Evolutionary conservation across 1,284 basidiomycete genomes (phyloP).

Genomic region (Trichosporon coremiiforme): DNA sequence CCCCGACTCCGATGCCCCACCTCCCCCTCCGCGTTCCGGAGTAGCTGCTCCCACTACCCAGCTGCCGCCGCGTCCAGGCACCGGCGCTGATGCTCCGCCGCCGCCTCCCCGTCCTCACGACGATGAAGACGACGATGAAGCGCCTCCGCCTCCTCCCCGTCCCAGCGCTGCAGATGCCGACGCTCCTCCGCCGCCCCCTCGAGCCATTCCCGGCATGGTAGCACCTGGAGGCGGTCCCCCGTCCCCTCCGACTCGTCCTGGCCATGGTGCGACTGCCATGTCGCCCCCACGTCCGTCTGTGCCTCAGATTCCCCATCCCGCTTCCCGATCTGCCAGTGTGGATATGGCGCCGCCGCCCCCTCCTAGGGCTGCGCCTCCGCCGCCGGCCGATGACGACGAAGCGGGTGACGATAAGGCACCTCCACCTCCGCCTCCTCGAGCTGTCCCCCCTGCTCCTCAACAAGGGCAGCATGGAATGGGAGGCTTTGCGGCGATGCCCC

Average conservation of each 20-base stretch:
- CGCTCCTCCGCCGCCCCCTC: slow-evolving; percentile 11
- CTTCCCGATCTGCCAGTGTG: background rate
- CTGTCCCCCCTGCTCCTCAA: slow-evolving; percentile 27
- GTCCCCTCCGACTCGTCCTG: background rate
- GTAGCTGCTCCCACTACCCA: slow-evolving; percentile 6
- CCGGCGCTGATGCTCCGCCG: slow-evolving; percentile 10
- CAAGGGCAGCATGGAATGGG: background rate
- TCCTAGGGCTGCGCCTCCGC: slow-evolving; percentile 3
- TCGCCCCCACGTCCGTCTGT: slow-evolving; percentile 4
- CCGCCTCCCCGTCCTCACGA: slow-evolving; percentile 6
- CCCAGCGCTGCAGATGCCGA: background rate
- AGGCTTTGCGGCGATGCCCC: background rate
- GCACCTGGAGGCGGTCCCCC: background rate
- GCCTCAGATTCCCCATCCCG: background rate
- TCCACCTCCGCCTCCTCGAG: slow-evolving; percentile 36
- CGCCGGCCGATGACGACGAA: slow-evolving; percentile 17
- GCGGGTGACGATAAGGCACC: slow-evolving; percentile 8
- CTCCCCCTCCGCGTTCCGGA: slow-evolving; percentile 22
- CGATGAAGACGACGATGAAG: slow-evolving; percentile 15
- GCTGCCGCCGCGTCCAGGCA: background rate
- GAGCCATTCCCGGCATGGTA: background rate
- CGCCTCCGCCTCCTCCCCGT: background rate
- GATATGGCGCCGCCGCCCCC: background rate
- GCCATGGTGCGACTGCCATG: background rate
- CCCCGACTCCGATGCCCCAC: slow-evolving; percentile 24